Conservation (phyloP, 805 yeast genomes). For the Wickerhamiella occidentalis region DNA sequence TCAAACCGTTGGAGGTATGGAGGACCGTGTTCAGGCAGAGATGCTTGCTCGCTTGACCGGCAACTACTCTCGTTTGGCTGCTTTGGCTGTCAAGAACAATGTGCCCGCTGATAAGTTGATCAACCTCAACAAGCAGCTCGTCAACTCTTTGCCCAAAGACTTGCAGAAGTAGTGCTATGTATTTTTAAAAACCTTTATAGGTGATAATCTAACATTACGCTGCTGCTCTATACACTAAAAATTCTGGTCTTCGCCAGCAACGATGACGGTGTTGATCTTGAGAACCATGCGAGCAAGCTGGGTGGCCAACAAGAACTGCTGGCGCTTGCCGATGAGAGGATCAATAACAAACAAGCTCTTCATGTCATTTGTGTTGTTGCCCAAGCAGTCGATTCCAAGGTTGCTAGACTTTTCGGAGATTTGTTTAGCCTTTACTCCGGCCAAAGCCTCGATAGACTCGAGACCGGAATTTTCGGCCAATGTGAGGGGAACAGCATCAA, state of each 20-base stretch:
- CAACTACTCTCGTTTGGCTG: slow-evolving; percentile 18
- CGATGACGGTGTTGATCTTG: slow-evolving; percentile 92
- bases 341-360: slow-evolving; percentile 87
- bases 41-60: slow-evolving; percentile 16
- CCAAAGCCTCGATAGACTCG: slow-evolving; percentile 82
- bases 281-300: slow-evolving; percentile 96
- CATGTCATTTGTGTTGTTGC: slow-evolving; percentile 83
- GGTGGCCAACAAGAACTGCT: slow-evolving; percentile 88
- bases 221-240: slow-evolving; percentile 1
- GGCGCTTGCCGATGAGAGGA: slow-evolving; percentile 94
- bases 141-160: slow-evolving; percentile 13
- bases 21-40: slow-evolving; percentile 16
- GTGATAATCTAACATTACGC: background rate
- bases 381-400: slow-evolving; percentile 90
- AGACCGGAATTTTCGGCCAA: slow-evolving; percentile 95
- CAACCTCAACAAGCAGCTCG: slow-evolving; percentile 17
- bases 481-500: slow-evolving; percentile 86
- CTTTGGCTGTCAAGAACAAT: slow-evolving; percentile 16
- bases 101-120: slow-evolving; percentile 15
- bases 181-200: too few species aligned
- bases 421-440: slow-evolving; percentile 74
- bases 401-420: slow-evolving; percentile 55
- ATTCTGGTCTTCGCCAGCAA: slow-evolving; percentile 47
- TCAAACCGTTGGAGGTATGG: slow-evolving; percentile 18
- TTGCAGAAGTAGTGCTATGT: background rate